A percentile compares a stretch with the other conserved stretches of the same genome.
phyloP scores from a whole-genome alignment of 1,284 basidiomycete species.

The Ganoderma lucidum region DNA sequence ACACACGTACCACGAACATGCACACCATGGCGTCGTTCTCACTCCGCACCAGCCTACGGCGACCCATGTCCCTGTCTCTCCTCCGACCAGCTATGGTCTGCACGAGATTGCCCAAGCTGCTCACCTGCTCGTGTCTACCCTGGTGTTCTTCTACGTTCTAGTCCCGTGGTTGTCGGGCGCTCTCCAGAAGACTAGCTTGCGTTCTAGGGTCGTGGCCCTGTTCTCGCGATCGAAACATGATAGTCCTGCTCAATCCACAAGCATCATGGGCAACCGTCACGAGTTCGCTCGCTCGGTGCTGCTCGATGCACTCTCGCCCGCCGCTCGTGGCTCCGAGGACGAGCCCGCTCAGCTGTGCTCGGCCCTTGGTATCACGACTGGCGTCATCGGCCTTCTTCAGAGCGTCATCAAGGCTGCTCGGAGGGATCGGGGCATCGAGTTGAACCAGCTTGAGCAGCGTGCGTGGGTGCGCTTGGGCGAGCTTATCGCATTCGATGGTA shows the following conservation, averaged over 20 bases:
- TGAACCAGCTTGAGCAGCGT: constrained; percentile 54
- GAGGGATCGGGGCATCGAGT: constrained; percentile 46
- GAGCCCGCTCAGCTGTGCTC: constrained; percentile 49
- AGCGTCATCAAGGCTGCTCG: constrained; percentile 42
- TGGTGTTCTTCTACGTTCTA: constrained; percentile 67
- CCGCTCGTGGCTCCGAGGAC: constrained; percentile 44
- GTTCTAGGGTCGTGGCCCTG: constrained; percentile 24
- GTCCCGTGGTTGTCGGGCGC: constrained; percentile 54
- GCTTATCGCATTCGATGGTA: constrained; percentile 54
- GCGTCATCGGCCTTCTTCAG: constrained; percentile 49
- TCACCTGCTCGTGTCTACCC: constrained; percentile 67
- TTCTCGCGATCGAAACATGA: constrained; percentile 21
- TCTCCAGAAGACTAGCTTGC: constrained; percentile 27
- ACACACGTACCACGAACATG: constrained; percentile 35
- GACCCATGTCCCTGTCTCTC: constrained; percentile 21
- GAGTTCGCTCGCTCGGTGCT: constrained; percentile 41
- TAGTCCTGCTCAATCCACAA: background rate
- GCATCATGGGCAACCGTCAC: constrained; percentile 18
- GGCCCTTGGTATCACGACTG: constrained; percentile 52
- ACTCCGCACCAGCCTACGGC: constrained; percentile 33
- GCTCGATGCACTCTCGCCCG: constrained; percentile 43
- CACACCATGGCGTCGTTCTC: constrained; percentile 44
- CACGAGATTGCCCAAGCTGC: constrained; percentile 61
- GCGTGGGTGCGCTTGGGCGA: constrained; percentile 65
- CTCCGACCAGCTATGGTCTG: constrained; percentile 48